Base-by-base conservation (phyloP, 768 basidiomycete genomes). In the Agrocybe pediades region DNA sequence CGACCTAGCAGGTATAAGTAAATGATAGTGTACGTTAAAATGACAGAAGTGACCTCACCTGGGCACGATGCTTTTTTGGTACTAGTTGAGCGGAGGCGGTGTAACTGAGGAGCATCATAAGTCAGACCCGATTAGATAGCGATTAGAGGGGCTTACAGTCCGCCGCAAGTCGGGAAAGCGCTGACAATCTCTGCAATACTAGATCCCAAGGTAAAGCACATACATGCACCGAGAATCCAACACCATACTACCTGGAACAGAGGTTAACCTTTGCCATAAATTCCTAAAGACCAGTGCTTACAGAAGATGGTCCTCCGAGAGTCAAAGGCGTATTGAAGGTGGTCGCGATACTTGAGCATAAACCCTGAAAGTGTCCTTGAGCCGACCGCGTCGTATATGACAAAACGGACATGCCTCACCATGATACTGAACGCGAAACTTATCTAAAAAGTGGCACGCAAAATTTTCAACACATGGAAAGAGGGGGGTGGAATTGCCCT, bases 371-470 rank as follows among this genome's bases (percentile, higher is more conserved):
- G 9, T 48, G 33, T 29, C 26, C 17, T 16, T 44, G 25, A 46
- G 30, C 7, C 19, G 36, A 46, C 48, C 56, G 46, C 33, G 55
- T 51, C 19, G 25, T 52, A 51, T 44, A 49, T 56, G 50, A 53
- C 36, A 42, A 30, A 41, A 44, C 46, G 9, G 1, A 54, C 52
- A 46, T 58, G 29, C 36, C 57, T 48, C 46, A 78, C 83, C 88
- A 90, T 88, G 58, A 89, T 90, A 63, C 85, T 87, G 73, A 87
- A 89, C 17, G 87, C 85, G 66, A 87, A 90, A 63, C 84, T 84
- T 48, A 87, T 87, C 85, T 86, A 55, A 25, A 44, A 30, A 54
- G 45, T 16, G 41, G 43, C 27, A 26, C 48, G 57, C n/a, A 49
- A 20, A 20, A 19, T 51, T 8, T 63, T 36, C 30, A 41, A 25